A percentile compares a stretch with the other conserved stretches of the same genome.
These are phyloP conservation scores for Cokeromyces recurvatus DNA, from an alignment of 371 early-diverging fungal species.

Conservation along the genomic window DNA sequence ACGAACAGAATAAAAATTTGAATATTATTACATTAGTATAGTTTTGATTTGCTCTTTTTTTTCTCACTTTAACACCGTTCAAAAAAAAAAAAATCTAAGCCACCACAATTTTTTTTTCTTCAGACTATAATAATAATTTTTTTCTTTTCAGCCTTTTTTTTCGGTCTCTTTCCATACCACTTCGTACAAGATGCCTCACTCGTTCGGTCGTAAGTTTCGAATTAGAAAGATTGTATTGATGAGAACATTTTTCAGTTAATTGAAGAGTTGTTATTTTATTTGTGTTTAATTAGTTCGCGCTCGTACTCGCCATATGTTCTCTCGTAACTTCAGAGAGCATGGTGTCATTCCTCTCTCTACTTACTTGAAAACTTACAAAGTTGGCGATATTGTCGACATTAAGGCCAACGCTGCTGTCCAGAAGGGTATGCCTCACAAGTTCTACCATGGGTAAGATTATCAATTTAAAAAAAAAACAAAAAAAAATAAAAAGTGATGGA, in stretches of 20 bases:
- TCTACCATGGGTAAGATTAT: constrained; percentile 93
- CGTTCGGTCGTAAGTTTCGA: constrained; percentile 74
- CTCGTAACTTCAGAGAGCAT: constrained; percentile 94
- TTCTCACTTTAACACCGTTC: no score
- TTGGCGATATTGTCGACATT: constrained; percentile 98
- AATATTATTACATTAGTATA: no score
- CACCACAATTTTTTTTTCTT: constrained; percentile 22
- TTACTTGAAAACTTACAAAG: constrained; percentile 96
- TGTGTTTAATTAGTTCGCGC: constrained; percentile 66
- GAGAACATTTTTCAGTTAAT: background rate
- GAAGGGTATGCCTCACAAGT: constrained; percentile 99
- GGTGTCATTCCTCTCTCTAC: constrained; percentile 94
- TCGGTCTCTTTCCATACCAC: constrained; percentile 24
- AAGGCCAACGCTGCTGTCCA: constrained; percentile 92
- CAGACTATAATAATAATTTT: constrained; percentile 22
- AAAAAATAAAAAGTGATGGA: background rate
- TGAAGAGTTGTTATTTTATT: background rate
- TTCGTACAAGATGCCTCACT: constrained; percentile 81
- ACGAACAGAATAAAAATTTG: no score
- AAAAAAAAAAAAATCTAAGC: constrained; percentile 16
- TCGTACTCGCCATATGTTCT: constrained; percentile 98
- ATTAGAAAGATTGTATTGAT: background rate
- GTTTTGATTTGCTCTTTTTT: no score
- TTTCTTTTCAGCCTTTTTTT: constrained; percentile 15
- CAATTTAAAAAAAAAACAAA: constrained; percentile 4